Evolutionary conservation across 202 grass and related monocot species (phyloP).

Genomic region (Saccharum hybrid): DNA sequence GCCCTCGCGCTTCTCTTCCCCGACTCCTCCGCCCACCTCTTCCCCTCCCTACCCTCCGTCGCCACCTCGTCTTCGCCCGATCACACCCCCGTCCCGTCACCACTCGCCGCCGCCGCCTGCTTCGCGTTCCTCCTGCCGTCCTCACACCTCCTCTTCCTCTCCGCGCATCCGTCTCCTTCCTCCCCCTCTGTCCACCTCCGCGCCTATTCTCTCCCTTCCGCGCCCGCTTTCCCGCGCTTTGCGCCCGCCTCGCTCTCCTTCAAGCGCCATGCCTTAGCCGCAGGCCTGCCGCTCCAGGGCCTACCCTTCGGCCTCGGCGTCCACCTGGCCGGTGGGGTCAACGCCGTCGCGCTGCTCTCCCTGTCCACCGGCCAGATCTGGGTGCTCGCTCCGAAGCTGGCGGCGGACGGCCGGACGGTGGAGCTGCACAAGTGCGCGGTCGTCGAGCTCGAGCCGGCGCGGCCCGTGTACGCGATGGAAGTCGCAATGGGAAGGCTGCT

Average conservation of each 20-base stretch:
- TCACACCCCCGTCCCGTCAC: conserved; percentile 41
- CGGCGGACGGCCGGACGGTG: conserved; percentile 50
- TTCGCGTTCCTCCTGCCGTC: conserved; percentile 65
- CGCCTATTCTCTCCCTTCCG: conserved; percentile 48
- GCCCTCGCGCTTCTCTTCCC: conserved; percentile 64
- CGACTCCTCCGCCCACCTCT: conserved; percentile 63
- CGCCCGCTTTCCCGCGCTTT: conserved; percentile 39
- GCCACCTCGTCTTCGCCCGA: conserved; percentile 31
- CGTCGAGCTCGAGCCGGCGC: conserved; percentile 60
- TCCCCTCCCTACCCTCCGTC: conserved; percentile 48
- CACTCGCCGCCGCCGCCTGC: conserved; percentile 59
- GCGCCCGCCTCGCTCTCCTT: conserved; percentile 51
- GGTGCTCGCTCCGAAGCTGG: conserved; percentile 60
- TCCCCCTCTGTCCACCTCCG: conserved; percentile 58
- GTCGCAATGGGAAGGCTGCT: conserved; percentile 70
- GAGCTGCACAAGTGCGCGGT: conserved; percentile 88
- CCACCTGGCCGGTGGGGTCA: conserved; percentile 62
- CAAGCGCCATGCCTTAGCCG: conserved; percentile 46
- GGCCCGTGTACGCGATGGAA: conserved; percentile 78
- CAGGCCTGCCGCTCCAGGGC: conserved; percentile 48
- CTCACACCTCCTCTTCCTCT: conserved; percentile 63
- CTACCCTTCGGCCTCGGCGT: conserved; percentile 66
- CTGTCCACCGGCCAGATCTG: conserved; percentile 82
- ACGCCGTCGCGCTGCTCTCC: conserved; percentile 71
- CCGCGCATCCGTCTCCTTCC: conserved; percentile 53